phyloP scores from a whole-genome alignment of 495 filamentous ascomycete genomes.

The Penicillium crystallinum region DNA sequence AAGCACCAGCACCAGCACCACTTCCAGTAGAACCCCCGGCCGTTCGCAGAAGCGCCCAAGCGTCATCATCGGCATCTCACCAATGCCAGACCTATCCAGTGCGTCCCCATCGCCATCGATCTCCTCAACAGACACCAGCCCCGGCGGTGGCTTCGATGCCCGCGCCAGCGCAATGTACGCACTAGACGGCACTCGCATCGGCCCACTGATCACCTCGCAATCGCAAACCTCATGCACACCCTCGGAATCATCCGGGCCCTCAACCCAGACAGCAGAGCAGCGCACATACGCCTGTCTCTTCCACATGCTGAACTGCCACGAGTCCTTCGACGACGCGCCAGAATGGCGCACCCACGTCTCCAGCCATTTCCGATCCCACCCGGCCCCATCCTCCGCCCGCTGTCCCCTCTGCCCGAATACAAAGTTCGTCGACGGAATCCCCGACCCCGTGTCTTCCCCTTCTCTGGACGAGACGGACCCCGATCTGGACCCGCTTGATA shows the following conservation, averaged over 20 bases:
- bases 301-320: slow-evolving; percentile 41
- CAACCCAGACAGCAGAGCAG: slow-evolving; percentile 8
- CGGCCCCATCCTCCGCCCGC: slow-evolving; percentile 33
- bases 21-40: neutral
- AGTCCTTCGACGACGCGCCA: slow-evolving; percentile 30
- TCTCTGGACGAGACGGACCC: too few relatives aligned
- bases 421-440: slow-evolving; percentile 27
- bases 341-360: slow-evolving; percentile 40
- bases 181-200: slow-evolving; percentile 21
- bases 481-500: neutral
- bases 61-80: slow-evolving; percentile 15
- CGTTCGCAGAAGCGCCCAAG: slow-evolving; percentile 6
- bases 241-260: too few relatives aligned
- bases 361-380: slow-evolving; percentile 39
- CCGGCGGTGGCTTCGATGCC: neutral
- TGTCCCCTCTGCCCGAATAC: slow-evolving; percentile 38
- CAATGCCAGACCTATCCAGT: slow-evolving; percentile 17
- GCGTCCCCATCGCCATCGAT: slow-evolving; percentile 20
- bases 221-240: too few relatives aligned
- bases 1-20: neutral
- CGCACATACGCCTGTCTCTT: slow-evolving; percentile 39
- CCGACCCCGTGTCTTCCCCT: slow-evolving; percentile 3
- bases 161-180: slow-evolving; percentile 4
- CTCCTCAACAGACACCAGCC: slow-evolving; percentile 19
- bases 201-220: neutral